A percentile compares a stretch with the other conserved stretches of the same genome.
phyloP scores from a whole-genome alignment of 2,329 filamentous ascomycete species.

The Neospermospora avenae region DNA sequence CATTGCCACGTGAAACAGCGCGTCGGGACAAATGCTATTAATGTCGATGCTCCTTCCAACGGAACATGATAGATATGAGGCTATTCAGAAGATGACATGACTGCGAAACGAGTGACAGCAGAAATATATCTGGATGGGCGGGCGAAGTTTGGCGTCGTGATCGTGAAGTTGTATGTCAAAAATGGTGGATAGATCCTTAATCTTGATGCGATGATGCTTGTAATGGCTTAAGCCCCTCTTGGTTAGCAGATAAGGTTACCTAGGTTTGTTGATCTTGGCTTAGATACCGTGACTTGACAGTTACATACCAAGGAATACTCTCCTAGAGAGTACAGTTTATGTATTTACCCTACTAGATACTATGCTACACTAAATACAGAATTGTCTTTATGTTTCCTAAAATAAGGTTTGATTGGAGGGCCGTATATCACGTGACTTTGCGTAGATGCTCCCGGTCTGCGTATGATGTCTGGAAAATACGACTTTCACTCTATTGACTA shows the following conservation, averaged over 20 bases:
- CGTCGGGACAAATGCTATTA: neutral
- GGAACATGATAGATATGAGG: neutral
- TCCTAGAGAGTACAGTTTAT: too few relatives aligned
- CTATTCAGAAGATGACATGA: neutral
- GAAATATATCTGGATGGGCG: neutral
- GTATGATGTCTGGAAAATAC: too few relatives aligned
- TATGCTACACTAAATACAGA: too few relatives aligned
- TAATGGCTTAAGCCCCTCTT: neutral
- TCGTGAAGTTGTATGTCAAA: neutral
- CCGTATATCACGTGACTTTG: too few relatives aligned
- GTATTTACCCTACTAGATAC: too few relatives aligned
- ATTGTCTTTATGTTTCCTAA: too few relatives aligned
- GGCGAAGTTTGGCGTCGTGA: neutral
- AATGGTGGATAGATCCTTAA: neutral
- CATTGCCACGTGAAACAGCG: constrained; percentile 1
- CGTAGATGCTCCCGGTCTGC: too few relatives aligned
- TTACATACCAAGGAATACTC: too few relatives aligned
- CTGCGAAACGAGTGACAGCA: constrained; percentile 4
- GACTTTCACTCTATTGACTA: too few relatives aligned
- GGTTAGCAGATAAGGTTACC: neutral
- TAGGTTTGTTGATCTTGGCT: neutral
- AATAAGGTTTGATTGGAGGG: too few relatives aligned
- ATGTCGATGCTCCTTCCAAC: neutral
- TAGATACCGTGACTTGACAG: neutral
- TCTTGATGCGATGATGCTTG: too few relatives aligned